Base-by-base conservation (phyloP, 1,139 yeast species). In the Yamadazyma epiphylla region DNA sequence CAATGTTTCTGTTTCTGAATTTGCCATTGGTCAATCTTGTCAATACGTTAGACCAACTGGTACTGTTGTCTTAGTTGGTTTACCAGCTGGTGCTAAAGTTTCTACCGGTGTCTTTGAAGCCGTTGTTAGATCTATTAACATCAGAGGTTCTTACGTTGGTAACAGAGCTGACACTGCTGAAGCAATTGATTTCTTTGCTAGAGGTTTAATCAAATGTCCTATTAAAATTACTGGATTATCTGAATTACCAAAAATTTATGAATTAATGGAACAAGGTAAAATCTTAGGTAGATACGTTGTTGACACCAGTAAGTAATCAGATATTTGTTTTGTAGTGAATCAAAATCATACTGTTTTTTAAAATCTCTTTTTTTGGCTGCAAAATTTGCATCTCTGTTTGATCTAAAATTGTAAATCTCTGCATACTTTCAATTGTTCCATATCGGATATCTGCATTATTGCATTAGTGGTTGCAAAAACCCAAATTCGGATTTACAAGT, bases 121-220 rank as follows among this genome's bases (percentile, higher is more conserved):
- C 32, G 88, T 81, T 34, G 72, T 78, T 38, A 80, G 72, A 56
- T 74, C 84, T 27, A 67, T 80, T 42, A 64, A 65, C 46, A 76
- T 81, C 48, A 73, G 63, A 51, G 89, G 88, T 50, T 80, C 88
- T 28, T 80, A 80, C 49, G 88, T 81, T 36, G 89, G 89, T 52
- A 80, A 80, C 74, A 75, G 89, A 67, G 84, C 83, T 41, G 88
- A 81, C 55, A 71, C 86, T 25, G 70, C 83, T 44, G 88, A 80
- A 60, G 88, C 89, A 33, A 58, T 81, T 45, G 87, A 80, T 48
- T 80, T 80, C 70, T 81, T 79, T 57, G 32, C 71, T 36, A 72
- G 87, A 65, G 88, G 88, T 35, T 63, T 77, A 48, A 76, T 80
- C 46, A 68, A 73, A 49, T 75, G 86, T 38, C 84, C 87, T 46